Evolutionary conservation across 1,284 basidiomycete genomes (phyloP), one percentile per base, ranked within the genome.

Genomic region (Sporisorium scitamineum): DNA sequence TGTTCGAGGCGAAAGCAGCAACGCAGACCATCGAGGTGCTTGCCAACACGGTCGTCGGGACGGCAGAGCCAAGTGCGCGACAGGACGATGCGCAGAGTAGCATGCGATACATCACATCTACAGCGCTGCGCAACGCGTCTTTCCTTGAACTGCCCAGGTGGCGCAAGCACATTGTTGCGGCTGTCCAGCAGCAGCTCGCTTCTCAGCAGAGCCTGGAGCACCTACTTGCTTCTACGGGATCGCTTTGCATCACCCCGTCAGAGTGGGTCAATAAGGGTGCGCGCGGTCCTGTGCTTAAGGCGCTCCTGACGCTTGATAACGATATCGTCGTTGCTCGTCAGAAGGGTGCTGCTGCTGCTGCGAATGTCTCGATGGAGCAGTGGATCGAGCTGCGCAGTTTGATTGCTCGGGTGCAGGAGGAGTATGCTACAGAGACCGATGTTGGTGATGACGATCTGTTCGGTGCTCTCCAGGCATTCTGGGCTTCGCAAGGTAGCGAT

Each of bases 81-180:
- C 2, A 42, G 11, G 48, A 41, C 18, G 42, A 45, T 10, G 51
- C 27, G 13, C 32, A 44, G 18, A 59, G 51, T 26, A 45, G 39
- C 5, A 42, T 66, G 59, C 51, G 42, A 13, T 60, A 53, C 60
- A 63, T 70, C 42, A 56, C 66, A 5, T 50, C 67, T 0, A 45
- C 60, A 7, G 67, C 67, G 39, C 41, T 70, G 8, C 42, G 61
- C 44, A 71, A 77, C 24, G 78, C 78, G 0, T 66, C 70, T 0
- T 78, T 81, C 60, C 70, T 80, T 48, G 80, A 81, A 51, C 64
- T 74, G 42, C 47, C 68, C 18, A 63, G 63, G 3, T 78, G 71
- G 76, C 73, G 78, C 32, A 50, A 31, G 16, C 61, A 74, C 18
- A 58, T 78, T 5, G 16, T 78, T 3, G 52, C 47, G 13, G 10